Conservation (phyloP, 164 flowering plant genomes). For the Euptelea pleiosperma region DNA sequence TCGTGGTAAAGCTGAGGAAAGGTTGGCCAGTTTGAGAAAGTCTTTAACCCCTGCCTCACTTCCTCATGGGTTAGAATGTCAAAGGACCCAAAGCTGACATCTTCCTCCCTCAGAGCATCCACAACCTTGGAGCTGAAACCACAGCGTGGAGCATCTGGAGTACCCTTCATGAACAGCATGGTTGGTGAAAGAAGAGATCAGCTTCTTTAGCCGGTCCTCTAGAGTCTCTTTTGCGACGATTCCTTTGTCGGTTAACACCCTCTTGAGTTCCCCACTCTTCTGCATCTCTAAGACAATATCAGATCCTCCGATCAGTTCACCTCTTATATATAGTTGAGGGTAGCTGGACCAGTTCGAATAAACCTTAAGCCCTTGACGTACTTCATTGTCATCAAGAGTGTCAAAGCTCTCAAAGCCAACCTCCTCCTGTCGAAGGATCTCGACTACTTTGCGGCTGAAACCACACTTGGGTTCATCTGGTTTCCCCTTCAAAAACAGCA, state of each 20-base stretch:
- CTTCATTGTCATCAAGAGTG: constrained; percentile 79
- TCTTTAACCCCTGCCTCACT: constrained; percentile 82
- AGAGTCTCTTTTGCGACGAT: constrained; percentile 37
- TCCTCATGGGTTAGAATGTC: constrained; percentile 79
- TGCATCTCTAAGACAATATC: constrained; percentile 93
- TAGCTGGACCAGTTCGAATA: constrained; percentile 96
- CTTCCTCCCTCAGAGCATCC: constrained; percentile 64
- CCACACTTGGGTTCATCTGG: constrained; percentile 90
- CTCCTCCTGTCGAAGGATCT: constrained; percentile 71
- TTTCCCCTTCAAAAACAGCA: constrained; percentile 90
- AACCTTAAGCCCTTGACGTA: constrained; percentile 92
- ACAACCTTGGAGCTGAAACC: constrained; percentile 96
- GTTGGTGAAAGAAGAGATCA: constrained; percentile 57
- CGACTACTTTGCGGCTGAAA: constrained; percentile 87
- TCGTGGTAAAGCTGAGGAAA: constrained; percentile 88
- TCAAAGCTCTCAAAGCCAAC: constrained; percentile 69
- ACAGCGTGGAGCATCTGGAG: constrained; percentile 80
- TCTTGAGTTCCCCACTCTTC: constrained; percentile 80
- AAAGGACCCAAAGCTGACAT: constrained; percentile 68
- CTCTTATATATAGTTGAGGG: constrained; percentile 81
- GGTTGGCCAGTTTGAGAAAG: constrained; percentile 93
- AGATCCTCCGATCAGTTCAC: constrained; percentile 94
- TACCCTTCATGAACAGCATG: constrained; percentile 97
- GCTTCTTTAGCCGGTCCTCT: constrained; percentile 60
- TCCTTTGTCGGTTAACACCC: constrained; percentile 63